A percentile compares a stretch with the other conserved stretches of the same genome.
Evolutionary conservation across 257 asterid genomes (phyloP).

Genomic region (Paulownia fortunei): DNA sequence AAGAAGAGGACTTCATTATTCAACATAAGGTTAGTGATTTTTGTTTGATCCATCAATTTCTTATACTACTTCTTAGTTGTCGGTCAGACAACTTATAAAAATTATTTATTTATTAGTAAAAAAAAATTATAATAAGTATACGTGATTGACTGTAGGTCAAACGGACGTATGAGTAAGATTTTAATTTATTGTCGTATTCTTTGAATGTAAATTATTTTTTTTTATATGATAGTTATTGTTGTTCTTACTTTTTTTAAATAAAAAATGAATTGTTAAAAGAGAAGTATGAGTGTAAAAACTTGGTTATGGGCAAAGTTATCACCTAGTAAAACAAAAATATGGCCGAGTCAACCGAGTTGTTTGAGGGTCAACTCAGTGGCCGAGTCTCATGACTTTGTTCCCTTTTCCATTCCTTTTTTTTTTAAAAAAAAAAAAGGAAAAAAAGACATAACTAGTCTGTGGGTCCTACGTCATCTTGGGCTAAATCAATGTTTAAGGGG

Average conservation of each 20-base stretch:
- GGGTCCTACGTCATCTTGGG: neutral
- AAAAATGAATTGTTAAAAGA: neutral
- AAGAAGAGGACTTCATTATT: constrained; percentile 89
- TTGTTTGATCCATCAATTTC: too few relatives aligned
- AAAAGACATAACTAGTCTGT: neutral
- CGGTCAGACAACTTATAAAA: too few relatives aligned
- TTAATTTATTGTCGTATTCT: neutral
- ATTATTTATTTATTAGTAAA: too few relatives aligned
- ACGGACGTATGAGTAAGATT: neutral
- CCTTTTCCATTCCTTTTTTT: too few relatives aligned
- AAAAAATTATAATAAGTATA: too few relatives aligned
- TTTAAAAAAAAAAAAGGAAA: too few relatives aligned
- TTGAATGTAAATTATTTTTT: neutral
- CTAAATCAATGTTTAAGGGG: neutral
- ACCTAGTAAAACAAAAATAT: neutral
- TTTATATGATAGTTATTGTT: neutral
- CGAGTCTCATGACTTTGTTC: too few relatives aligned
- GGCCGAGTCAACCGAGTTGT: neutral
- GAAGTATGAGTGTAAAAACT: neutral
- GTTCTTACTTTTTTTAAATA: neutral
- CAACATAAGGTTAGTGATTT: constrained; percentile 62
- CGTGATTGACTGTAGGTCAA: neutral
- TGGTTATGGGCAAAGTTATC: neutral
- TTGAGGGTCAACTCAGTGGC: neutral
- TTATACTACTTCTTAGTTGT: too few relatives aligned